Percentiles rank a stretch among this genome's conserved stretches.
These are phyloP conservation scores for Brassica juncea DNA, from an alignment of 345 rosid genomes.

Conservation along the genomic window DNA sequence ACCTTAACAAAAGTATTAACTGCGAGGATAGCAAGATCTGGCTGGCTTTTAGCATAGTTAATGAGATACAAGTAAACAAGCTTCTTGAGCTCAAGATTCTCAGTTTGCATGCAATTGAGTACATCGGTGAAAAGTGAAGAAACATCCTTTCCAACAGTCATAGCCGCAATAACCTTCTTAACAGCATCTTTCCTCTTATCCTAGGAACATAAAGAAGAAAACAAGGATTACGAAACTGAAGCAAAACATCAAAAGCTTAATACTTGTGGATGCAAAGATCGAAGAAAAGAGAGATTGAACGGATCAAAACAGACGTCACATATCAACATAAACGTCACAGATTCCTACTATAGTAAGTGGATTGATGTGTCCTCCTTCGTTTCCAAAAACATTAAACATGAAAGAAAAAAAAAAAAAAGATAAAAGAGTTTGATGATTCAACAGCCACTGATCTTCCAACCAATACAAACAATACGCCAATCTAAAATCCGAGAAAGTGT, in stretches of 20 bases:
- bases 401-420: background rate
- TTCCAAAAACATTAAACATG: background rate
- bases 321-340: background rate
- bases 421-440: background rate
- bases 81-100: background rate
- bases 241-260: background rate
- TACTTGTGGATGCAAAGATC: background rate
- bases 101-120: background rate
- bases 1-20: slow-evolving; percentile 98
- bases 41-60: slow-evolving; percentile 51
- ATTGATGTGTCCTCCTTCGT: background rate
- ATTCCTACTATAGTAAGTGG: background rate
- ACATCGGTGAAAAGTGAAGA: slow-evolving; percentile 71
- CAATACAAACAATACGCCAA: slow-evolving; percentile 13
- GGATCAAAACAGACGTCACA: background rate
- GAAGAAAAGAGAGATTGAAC: background rate
- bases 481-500: background rate
- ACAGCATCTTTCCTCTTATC: slow-evolving; percentile 99
- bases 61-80: background rate
- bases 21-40: slow-evolving; percentile 94
- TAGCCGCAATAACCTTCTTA: slow-evolving; percentile 95
- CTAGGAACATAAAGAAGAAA: slow-evolving; percentile 34
- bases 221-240: background rate
- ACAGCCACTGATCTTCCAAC: background rate
- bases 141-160: slow-evolving; percentile 98